phyloP scores from a whole-genome alignment of 805 yeast species.

The Ogataea ramenticola region DNA sequence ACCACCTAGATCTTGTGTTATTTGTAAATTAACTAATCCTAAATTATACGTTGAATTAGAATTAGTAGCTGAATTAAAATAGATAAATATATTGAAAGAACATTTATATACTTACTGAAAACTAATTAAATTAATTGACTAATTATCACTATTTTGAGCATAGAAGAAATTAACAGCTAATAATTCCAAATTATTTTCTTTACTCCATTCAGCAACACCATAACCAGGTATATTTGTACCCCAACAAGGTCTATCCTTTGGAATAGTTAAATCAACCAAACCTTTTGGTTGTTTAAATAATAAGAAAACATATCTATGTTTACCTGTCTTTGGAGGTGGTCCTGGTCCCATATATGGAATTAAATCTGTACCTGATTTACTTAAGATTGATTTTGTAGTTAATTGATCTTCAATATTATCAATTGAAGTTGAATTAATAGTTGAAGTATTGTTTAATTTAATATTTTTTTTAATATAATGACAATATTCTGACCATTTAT shows the following conservation, averaged over 20 bases:
- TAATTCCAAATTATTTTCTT: slow-evolving; percentile 52
- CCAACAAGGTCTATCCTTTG: slow-evolving; percentile 65
- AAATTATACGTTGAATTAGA: slow-evolving; percentile 46
- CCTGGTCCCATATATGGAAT: slow-evolving; percentile 73
- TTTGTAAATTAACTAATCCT: slow-evolving; percentile 44
- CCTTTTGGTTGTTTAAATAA: slow-evolving; percentile 59
- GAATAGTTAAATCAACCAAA: slow-evolving; percentile 27
- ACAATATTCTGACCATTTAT: slow-evolving; percentile 82
- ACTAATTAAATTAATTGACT: neutral
- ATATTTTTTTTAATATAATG: slow-evolving; percentile 65
- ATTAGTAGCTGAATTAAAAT: slow-evolving; percentile 26
- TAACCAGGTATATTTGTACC: slow-evolving; percentile 77
- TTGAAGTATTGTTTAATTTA: slow-evolving; percentile 27
- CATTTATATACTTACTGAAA: neutral
- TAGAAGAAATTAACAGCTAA: slow-evolving; percentile 76
- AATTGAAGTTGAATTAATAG: slow-evolving; percentile 8
- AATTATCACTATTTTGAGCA: slow-evolving; percentile 49
- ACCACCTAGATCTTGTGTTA: slow-evolving; percentile 49
- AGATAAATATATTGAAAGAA: neutral
- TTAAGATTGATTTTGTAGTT: slow-evolving; percentile 27
- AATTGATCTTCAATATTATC: slow-evolving; percentile 16
- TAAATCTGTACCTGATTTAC: slow-evolving; percentile 32
- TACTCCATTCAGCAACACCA: slow-evolving; percentile 73
- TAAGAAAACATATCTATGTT: slow-evolving; percentile 79
- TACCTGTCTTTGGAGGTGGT: slow-evolving; percentile 83